Evolutionary conservation across 441 rosid species (phyloP).

Genomic region (Euphorbia corollata): DNA sequence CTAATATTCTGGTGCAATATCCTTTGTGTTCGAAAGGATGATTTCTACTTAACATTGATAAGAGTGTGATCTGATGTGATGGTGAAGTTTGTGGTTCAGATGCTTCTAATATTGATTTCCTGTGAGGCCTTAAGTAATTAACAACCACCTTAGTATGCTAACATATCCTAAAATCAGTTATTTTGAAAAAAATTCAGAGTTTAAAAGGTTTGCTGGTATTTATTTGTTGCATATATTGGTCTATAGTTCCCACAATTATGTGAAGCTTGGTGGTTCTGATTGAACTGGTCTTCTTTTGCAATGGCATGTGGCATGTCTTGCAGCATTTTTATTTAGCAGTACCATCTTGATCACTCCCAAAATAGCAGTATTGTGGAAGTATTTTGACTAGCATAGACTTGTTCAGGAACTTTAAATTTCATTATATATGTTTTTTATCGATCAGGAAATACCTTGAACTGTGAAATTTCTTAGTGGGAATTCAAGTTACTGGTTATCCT

Average conservation of each 20-base stretch:
- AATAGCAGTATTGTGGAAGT: slow-evolving; percentile 20
- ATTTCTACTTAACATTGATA: slow-evolving; percentile 14
- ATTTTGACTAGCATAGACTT: slow-evolving; percentile 14
- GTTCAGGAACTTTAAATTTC: slow-evolving; percentile 9
- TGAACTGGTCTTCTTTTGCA: neutral
- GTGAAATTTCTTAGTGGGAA: neutral
- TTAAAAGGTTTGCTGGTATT: slow-evolving; percentile 8
- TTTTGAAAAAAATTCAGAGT: slow-evolving; percentile 35
- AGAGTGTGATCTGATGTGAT: slow-evolving; percentile 10
- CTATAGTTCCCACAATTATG: neutral
- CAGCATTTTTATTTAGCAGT: slow-evolving; percentile 16
- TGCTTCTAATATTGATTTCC: slow-evolving; percentile 23
- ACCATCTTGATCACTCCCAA: slow-evolving; percentile 24
- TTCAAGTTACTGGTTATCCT: neutral
- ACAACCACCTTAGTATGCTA: slow-evolving; percentile 40
- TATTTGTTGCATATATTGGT: neutral
- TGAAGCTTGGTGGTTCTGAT: slow-evolving; percentile 18
- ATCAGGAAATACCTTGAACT: slow-evolving; percentile 10
- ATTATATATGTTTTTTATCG: slow-evolving; percentile 9
- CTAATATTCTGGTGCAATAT: slow-evolving; percentile 26
- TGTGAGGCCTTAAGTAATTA: slow-evolving; percentile 42
- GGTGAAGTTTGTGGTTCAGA: slow-evolving; percentile 2
- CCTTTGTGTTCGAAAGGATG: slow-evolving; percentile 11
- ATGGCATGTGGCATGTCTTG: neutral
- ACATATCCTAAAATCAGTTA: slow-evolving; percentile 32